Conservation (phyloP, 805 yeast genomes). For the Saccharomycodes ludwigii region DNA sequence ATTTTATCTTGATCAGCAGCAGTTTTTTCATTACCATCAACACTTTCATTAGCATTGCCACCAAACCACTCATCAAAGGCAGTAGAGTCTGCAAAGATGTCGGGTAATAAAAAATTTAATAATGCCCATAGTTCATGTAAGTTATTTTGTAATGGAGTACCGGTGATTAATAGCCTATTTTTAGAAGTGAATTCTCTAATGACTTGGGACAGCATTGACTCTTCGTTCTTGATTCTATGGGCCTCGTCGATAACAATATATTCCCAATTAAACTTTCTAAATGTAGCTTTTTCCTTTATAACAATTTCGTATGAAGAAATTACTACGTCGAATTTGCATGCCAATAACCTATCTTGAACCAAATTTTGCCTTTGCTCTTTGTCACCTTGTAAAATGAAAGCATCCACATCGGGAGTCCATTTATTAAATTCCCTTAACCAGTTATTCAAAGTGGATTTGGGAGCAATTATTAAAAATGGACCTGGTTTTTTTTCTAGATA, state of each 20-base stretch:
- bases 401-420: conserved; percentile 73
- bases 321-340: conserved; percentile 61
- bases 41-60: conserved; percentile 16
- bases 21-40: conserved; percentile 25
- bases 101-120: conserved; percentile 64
- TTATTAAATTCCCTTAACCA: conserved; percentile 67
- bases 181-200: conserved; percentile 60
- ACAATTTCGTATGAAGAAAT: conserved; percentile 68
- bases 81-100: conserved; percentile 60
- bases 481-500: conserved; percentile 48
- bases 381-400: conserved; percentile 62
- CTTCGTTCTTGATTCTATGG: conserved; percentile 72
- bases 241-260: conserved; percentile 72
- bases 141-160: conserved; percentile 74
- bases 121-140: conserved; percentile 75
- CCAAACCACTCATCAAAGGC: conserved; percentile 68
- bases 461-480: conserved; percentile 67
- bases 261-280: conserved; percentile 61
- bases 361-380: conserved; percentile 51
- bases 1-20: conserved; percentile 37
- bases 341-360: conserved; percentile 35
- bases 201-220: conserved; percentile 58
- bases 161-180: conserved; percentile 62
- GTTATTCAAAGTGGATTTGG: conserved; percentile 70
- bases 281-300: conserved; percentile 56